A percentile compares a stretch with the other conserved stretches of the same genome.
Evolutionary conservation across 1,284 basidiomycete species (phyloP).

Genomic region (Cystobasidium sp.): DNA sequence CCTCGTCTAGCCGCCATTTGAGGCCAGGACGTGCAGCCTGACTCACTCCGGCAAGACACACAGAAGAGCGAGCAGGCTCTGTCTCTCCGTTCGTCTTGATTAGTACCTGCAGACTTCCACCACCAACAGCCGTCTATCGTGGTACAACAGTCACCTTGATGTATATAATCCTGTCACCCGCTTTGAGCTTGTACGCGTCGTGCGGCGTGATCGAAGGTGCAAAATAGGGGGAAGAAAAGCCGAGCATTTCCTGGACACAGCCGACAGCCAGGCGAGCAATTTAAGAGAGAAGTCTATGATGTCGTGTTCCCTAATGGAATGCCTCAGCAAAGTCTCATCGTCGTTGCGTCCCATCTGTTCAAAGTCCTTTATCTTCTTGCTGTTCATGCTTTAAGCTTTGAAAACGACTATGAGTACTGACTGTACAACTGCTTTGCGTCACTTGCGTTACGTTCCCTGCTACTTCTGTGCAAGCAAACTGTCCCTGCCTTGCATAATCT

Average conservation of each 20-base stretch:
- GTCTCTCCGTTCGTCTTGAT: too few relatives aligned
- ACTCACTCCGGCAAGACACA: too few relatives aligned
- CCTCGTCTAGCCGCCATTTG: not conserved
- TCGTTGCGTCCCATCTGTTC: too few relatives aligned
- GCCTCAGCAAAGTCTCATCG: too few relatives aligned
- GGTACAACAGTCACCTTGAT: too few relatives aligned
- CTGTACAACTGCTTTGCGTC: not conserved
- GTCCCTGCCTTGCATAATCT: not conserved
- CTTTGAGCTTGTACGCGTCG: not conserved
- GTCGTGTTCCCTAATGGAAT: too few relatives aligned
- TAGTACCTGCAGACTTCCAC: too few relatives aligned
- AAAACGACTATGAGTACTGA: not conserved
- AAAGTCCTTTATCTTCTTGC: not conserved
- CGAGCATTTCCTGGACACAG: not conserved
- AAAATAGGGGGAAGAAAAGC: slow-evolving; percentile 10
- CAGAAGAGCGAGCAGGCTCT: too few relatives aligned
- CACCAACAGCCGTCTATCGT: too few relatives aligned
- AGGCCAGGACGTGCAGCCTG: too few relatives aligned
- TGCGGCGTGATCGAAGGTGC: too few relatives aligned
- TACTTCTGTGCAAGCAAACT: not conserved
- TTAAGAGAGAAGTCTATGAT: not conserved
- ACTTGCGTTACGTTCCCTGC: not conserved
- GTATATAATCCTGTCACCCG: too few relatives aligned
- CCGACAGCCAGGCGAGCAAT: not conserved
- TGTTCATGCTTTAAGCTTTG: not conserved